These are phyloP conservation scores for Ophiostoma populinum DNA, from an alignment of 2,329 filamentous ascomycete genomes.

Conservation along the genomic window DNA sequence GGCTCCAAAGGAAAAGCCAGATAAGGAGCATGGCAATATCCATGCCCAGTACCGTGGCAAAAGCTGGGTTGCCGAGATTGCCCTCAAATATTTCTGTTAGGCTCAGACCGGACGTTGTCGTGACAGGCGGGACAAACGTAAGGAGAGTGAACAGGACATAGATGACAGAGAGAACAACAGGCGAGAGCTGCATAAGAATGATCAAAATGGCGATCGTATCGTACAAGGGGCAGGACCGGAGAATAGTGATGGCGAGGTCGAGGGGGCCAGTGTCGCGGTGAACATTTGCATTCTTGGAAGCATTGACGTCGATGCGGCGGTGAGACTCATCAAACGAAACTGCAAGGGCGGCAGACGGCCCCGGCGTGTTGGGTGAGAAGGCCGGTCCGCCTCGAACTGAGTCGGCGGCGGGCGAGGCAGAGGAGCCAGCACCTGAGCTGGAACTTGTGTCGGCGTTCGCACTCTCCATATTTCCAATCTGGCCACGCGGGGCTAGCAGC, in stretches of 20 bases:
- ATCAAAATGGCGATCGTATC: constrained; percentile 96
- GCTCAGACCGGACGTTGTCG: constrained; percentile 60
- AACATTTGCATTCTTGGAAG: constrained; percentile 46
- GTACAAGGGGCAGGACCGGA: constrained; percentile 76
- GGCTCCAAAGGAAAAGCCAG: constrained; percentile 77
- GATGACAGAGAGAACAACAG: constrained; percentile 71
- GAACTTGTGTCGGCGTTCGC: no score
- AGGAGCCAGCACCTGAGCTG: no score
- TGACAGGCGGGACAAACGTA: constrained; percentile 76
- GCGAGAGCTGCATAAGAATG: constrained; percentile 81
- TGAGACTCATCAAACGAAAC: constrained; percentile 28
- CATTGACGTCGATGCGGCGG: constrained; percentile 53
- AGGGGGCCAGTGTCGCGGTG: constrained; percentile 58
- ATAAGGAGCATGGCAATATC: constrained; percentile 68
- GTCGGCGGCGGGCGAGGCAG: constrained; percentile 24
- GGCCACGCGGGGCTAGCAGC: no score
- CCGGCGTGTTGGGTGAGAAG: constrained; percentile 16
- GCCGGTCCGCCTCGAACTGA: constrained; percentile 24
- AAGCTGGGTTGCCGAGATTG: constrained; percentile 67
- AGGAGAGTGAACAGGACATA: constrained; percentile 85
- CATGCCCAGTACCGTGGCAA: constrained; percentile 69
- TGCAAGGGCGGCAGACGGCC: constrained; percentile 16
- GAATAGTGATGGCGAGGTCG: constrained; percentile 67
- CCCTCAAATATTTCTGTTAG: constrained; percentile 85
- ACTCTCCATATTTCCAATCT: no score